Evolutionary conservation across 805 yeast species (phyloP).

Genomic region (Starmerella floris): DNA sequence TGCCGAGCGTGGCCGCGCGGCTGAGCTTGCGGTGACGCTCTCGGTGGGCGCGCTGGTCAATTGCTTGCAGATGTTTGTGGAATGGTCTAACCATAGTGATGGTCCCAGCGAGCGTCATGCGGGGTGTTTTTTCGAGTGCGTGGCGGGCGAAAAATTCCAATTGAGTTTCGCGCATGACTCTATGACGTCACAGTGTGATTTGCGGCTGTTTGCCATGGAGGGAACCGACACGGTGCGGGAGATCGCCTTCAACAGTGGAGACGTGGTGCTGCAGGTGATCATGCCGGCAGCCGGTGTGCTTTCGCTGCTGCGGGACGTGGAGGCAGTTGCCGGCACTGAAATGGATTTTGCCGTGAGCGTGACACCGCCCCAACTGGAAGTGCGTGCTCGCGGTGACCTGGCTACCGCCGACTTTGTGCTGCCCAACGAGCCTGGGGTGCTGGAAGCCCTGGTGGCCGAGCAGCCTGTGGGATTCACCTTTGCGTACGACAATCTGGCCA

Average conservation of each 20-base stretch:
- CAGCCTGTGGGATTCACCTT: slow-evolving; percentile 28
- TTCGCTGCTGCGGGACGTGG: slow-evolving; percentile 43
- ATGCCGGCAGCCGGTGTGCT: slow-evolving; percentile 41
- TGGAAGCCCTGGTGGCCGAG: slow-evolving; percentile 43
- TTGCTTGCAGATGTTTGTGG: slow-evolving; percentile 24
- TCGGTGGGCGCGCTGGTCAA: slow-evolving; percentile 16
- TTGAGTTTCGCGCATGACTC: slow-evolving; percentile 15
- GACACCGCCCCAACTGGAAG: slow-evolving; percentile 33
- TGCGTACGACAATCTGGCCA: slow-evolving; percentile 37
- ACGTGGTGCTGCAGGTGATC: slow-evolving; percentile 39
- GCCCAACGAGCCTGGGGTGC: slow-evolving; percentile 47
- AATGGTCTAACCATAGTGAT: slow-evolving; percentile 30
- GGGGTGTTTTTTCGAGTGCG: slow-evolving; percentile 38
- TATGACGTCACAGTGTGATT: slow-evolving; percentile 44
- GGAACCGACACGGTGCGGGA: slow-evolving; percentile 21
- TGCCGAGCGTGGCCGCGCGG: too few species aligned
- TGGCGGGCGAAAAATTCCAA: slow-evolving; percentile 34
- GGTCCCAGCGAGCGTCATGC: not conserved
- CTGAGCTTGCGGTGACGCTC: slow-evolving; percentile 3
- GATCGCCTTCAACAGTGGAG: slow-evolving; percentile 34
- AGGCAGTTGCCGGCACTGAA: slow-evolving; percentile 32
- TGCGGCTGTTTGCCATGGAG: slow-evolving; percentile 33
- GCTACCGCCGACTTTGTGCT: slow-evolving; percentile 55
- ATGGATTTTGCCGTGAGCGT: slow-evolving; percentile 5
- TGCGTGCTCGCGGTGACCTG: slow-evolving; percentile 59